Evolutionary conservation across 164 flowering plant species (phyloP).

Genomic region (Umbellularia californica): DNA sequence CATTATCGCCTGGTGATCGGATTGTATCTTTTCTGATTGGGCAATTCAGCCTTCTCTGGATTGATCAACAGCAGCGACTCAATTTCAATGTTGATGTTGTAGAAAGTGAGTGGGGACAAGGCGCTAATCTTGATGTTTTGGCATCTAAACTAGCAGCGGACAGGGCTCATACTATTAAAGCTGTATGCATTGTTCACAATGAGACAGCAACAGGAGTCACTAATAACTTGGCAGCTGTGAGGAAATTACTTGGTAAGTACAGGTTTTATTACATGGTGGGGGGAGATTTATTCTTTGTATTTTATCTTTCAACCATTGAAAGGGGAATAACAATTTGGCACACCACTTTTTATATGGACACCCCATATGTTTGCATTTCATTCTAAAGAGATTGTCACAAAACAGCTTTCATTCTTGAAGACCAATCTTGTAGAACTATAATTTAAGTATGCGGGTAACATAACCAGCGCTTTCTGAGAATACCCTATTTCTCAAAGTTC

Average conservation of each 20-base stretch:
- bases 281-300: neutral
- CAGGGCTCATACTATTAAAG: conserved; percentile 80
- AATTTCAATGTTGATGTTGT: conserved; percentile 83
- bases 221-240: conserved; percentile 76
- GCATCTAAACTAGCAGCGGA: conserved; percentile 82
- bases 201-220: conserved; percentile 98
- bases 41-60: conserved; percentile 97
- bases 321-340: too few species aligned
- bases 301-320: too few species aligned
- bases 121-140: conserved; percentile 77
- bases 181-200: conserved; percentile 89
- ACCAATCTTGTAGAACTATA: too few species aligned
- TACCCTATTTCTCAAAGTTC: too few species aligned
- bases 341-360: too few species aligned
- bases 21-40: conserved; percentile 84
- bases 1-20: conserved; percentile 86
- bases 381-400: too few species aligned
- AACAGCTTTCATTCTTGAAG: too few species aligned
- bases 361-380: too few species aligned
- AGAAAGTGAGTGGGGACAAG: conserved; percentile 95
- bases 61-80: conserved; percentile 93
- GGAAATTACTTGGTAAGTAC: conserved; percentile 75
- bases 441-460: too few species aligned
- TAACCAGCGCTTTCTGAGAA: too few species aligned
- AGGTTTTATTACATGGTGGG: neutral